phyloP scores from a whole-genome alignment of 2,329 filamentous ascomycete species.

The Pyricularia sp. region DNA sequence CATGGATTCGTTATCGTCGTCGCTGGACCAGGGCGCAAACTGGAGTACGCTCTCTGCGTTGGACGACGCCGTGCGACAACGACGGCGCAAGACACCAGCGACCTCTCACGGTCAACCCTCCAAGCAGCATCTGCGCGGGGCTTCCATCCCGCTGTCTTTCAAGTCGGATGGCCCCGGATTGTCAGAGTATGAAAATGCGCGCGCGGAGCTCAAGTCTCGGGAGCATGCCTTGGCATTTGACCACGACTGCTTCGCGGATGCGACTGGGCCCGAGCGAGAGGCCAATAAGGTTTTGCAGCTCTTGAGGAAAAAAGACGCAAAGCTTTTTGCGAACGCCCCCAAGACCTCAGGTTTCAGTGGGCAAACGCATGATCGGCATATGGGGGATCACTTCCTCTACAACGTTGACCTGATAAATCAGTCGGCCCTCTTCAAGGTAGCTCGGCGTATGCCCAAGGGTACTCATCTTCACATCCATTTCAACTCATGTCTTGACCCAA shows the following conservation, averaged over 20 bases:
- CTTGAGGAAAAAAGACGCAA: slow-evolving; percentile 23
- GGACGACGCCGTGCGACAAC: background rate
- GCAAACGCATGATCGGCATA: slow-evolving; percentile 30
- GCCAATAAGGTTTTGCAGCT: slow-evolving; percentile 27
- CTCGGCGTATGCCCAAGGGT: slow-evolving; percentile 53
- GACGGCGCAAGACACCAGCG: background rate
- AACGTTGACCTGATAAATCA: slow-evolving; percentile 39
- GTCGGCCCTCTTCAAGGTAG: slow-evolving; percentile 44
- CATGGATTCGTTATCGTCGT: background rate
- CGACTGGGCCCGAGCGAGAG: slow-evolving; percentile 20
- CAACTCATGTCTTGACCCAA: slow-evolving; percentile 56
- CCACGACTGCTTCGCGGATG: slow-evolving; percentile 17
- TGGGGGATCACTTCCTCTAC: slow-evolving; percentile 45
- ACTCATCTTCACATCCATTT: slow-evolving; percentile 65
- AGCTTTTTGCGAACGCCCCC: slow-evolving; percentile 21
- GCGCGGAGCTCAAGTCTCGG: slow-evolving; percentile 15
- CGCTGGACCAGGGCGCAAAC: background rate
- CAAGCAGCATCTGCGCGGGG: background rate
- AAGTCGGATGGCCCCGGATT: background rate
- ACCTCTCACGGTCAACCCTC: background rate
- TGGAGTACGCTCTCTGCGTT: slow-evolving; percentile 4
- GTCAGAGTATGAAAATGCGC: slow-evolving; percentile 17
- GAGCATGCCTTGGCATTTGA: slow-evolving; percentile 29
- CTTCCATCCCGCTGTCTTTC: background rate
- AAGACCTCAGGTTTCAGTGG: slow-evolving; percentile 23